These are phyloP conservation scores for Earliella scabrosa DNA, from an alignment of 1,284 basidiomycete species.

Conservation along the genomic window DNA sequence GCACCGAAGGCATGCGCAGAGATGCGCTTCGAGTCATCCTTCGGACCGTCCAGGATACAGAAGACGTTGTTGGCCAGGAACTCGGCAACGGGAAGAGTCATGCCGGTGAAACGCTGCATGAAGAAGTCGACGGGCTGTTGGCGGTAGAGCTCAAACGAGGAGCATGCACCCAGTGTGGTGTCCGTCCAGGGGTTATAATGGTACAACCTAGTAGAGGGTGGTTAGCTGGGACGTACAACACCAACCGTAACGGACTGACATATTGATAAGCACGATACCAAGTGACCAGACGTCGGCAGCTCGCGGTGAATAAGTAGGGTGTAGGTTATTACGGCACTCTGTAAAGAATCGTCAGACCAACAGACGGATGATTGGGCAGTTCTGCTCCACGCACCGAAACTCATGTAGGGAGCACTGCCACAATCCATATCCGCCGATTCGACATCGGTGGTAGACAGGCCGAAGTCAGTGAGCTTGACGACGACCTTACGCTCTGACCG, in stretches of 20 bases:
- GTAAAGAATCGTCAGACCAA: conserved; percentile 8
- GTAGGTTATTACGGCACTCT: conserved; percentile 98
- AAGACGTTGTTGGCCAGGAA: conserved; percentile 89
- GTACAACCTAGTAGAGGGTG: conserved; percentile 70
- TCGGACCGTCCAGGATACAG: conserved; percentile 71
- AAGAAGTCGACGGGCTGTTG: conserved; percentile 86
- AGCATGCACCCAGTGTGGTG: conserved; percentile 76
- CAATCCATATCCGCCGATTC: conserved; percentile 97
- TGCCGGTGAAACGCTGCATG: conserved; percentile 89
- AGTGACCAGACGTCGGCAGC: conserved; percentile 99
- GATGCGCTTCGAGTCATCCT: conserved; percentile 64
- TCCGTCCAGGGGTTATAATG: conserved; percentile 99
- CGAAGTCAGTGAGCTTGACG: conserved; percentile 98
- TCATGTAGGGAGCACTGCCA: conserved; percentile 99
- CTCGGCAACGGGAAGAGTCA: conserved; percentile 86
- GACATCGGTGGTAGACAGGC: conserved; percentile 88
- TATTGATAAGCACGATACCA: conserved; percentile 98
- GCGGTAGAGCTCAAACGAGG: conserved; percentile 86
- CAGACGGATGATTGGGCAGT: not conserved
- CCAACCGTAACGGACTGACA: conserved; percentile 52
- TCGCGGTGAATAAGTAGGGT: conserved; percentile 90
- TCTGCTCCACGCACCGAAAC: conserved; percentile 70
- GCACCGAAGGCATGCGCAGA: conserved; percentile 84
- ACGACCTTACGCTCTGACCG: conserved; percentile 74
- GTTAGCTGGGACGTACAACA: not conserved